These are phyloP conservation scores for Uronychia setigera DNA, from an alignment of 73 alveolate genomes.

Conservation along the genomic window DNA sequence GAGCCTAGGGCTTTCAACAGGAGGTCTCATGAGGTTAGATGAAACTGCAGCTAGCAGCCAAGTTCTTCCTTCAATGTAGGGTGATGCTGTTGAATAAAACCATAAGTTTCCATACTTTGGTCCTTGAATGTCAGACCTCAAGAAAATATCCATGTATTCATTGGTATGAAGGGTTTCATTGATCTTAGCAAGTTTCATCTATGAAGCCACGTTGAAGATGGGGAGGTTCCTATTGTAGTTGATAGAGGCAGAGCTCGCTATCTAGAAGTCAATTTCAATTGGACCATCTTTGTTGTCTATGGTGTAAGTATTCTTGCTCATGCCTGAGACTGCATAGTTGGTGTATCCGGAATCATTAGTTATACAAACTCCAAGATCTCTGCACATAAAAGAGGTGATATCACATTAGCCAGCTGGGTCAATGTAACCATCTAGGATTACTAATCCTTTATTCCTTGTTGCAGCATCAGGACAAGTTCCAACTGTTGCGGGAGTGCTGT, in stretches of 20 bases:
- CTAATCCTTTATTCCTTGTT: too few species aligned
- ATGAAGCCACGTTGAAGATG: neutral
- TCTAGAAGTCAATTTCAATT: neutral
- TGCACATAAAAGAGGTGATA: too few species aligned
- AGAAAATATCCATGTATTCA: neutral
- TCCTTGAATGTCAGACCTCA: neutral
- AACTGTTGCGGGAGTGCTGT: too few species aligned
- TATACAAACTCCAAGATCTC: too few species aligned
- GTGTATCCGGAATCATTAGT: too few species aligned
- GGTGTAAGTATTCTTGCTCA: too few species aligned
- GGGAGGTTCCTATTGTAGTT: neutral
- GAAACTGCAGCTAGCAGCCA: conserved; percentile 17
- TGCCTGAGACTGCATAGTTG: too few species aligned
- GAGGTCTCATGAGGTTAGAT: conserved; percentile 2
- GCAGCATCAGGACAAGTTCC: too few species aligned
- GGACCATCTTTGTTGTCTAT: too few species aligned
- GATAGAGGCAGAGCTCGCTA: neutral
- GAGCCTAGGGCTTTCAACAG: neutral
- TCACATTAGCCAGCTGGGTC: too few species aligned
- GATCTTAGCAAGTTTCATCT: neutral
- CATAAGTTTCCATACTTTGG: conserved; percentile 14
- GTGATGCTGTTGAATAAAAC: conserved; percentile 2
- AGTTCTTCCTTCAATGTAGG: conserved; percentile 15
- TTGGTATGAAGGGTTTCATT: neutral
- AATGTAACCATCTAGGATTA: too few species aligned